These are phyloP conservation scores for Trametes punicea DNA, from an alignment of 768 basidiomycete genomes.

Conservation along the genomic window DNA sequence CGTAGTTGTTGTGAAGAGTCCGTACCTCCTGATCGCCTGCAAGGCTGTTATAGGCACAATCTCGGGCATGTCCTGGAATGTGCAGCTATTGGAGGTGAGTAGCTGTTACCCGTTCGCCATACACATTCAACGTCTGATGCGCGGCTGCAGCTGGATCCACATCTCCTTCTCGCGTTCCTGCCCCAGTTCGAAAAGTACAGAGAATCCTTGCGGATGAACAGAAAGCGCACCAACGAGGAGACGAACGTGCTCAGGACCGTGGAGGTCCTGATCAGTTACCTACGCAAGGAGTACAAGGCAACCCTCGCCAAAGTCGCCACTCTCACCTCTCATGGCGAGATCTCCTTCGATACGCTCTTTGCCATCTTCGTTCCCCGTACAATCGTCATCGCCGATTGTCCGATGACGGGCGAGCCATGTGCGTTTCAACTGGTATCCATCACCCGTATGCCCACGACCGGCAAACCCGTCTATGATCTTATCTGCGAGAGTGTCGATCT, in stretches of 20 bases:
- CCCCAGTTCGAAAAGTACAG: constrained; percentile 45
- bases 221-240: constrained; percentile 39
- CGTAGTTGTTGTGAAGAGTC: constrained; percentile 57
- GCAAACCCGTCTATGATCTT: background rate
- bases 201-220: constrained; percentile 37
- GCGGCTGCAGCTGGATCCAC: constrained; percentile 45
- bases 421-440: constrained; percentile 44
- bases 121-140: background rate
- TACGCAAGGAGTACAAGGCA: constrained; percentile 47
- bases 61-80: constrained; percentile 59
- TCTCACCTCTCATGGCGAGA: constrained; percentile 52
- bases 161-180: constrained; percentile 53
- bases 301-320: constrained; percentile 48
- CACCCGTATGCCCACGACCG: constrained; percentile 20
- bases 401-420: constrained; percentile 52
- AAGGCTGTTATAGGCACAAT: constrained; percentile 55
- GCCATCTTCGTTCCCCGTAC: constrained; percentile 51
- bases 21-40: constrained; percentile 54
- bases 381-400: constrained; percentile 49
- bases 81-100: constrained; percentile 50
- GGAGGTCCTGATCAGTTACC: constrained; percentile 35
- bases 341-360: constrained; percentile 54
- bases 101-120: background rate
- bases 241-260: constrained; percentile 39
- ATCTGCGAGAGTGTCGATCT: constrained; percentile 11